Evolutionary conservation across 176 grass and related monocot genomes (phyloP).

Genomic region (Phoenix dactylifera): DNA sequence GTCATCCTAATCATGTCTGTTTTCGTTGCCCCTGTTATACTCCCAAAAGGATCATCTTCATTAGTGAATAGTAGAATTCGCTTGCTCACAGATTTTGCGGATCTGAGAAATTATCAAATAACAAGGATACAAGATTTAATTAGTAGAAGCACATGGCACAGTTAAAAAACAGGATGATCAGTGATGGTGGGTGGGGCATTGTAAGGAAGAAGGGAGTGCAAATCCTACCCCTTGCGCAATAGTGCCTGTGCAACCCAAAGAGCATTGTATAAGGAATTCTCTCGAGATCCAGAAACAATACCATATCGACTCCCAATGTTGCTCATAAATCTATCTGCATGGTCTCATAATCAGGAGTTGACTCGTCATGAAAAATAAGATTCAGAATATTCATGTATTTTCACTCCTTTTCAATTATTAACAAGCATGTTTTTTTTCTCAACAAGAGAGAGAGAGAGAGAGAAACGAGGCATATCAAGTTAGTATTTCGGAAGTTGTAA

Average conservation of each 20-base stretch:
- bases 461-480: too few relatives aligned
- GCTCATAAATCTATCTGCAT: conserved; percentile 58
- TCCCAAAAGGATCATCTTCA: conserved; percentile 88
- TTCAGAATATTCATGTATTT: too few relatives aligned
- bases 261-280: conserved; percentile 91
- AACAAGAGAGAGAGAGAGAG: too few relatives aligned
- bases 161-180: too few relatives aligned
- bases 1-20: conserved; percentile 89
- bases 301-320: conserved; percentile 85
- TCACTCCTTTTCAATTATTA: too few relatives aligned
- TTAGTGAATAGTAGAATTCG: conserved; percentile 90
- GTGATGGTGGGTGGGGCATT: too few relatives aligned
- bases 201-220: not conserved
- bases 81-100: conserved; percentile 64
- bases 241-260: conserved; percentile 89
- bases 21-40: conserved; percentile 56
- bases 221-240: conserved; percentile 73
- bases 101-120: conserved; percentile 28
- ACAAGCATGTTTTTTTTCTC: too few relatives aligned
- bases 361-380: too few relatives aligned
- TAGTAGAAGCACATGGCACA: not conserved
- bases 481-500: too few relatives aligned
- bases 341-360: too few relatives aligned
- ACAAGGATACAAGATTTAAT: not conserved
- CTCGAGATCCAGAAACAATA: conserved; percentile 62